A percentile compares a stretch with the other conserved stretches of the same genome.
Conservation (phyloP, 169 alveolate species). For the Cryptosporidium ryanae region DNA sequence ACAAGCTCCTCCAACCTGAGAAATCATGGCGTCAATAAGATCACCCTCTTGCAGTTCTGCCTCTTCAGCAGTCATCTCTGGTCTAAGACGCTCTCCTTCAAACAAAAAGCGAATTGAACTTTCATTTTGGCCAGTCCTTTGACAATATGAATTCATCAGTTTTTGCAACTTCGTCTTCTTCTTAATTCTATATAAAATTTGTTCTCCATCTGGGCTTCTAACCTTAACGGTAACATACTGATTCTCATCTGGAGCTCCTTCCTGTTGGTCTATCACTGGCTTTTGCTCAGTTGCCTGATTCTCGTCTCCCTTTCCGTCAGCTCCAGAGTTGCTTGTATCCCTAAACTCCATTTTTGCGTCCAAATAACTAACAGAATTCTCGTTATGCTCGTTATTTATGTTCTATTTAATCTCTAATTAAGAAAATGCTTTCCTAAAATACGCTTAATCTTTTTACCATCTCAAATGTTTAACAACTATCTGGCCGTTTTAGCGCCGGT, state of each 20-base stretch:
- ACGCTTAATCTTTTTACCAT: neutral
- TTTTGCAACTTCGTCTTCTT: constrained; percentile 94
- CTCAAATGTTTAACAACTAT: neutral
- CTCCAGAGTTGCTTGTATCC: constrained; percentile 9
- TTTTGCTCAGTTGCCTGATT: constrained; percentile 44
- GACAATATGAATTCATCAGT: constrained; percentile 97
- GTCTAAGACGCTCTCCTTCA: constrained; percentile 97
- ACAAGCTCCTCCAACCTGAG: constrained; percentile 94
- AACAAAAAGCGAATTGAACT: constrained; percentile 94
- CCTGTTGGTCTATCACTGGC: constrained; percentile 57
- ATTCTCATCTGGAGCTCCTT: constrained; percentile 64
- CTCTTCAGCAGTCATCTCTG: constrained; percentile 94
- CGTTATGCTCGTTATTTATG: neutral
- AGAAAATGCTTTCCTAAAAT: too few relatives aligned
- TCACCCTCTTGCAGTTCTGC: constrained; percentile 96
- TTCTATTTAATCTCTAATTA: too few relatives aligned
- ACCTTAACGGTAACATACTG: constrained; percentile 75
- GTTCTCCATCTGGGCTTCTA: constrained; percentile 93
- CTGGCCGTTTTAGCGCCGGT: neutral
- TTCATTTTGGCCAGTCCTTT: constrained; percentile 92
- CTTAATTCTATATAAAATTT: constrained; percentile 95
- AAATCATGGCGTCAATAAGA: constrained; percentile 98
- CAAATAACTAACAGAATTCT: neutral
- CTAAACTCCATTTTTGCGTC: constrained; percentile 24
- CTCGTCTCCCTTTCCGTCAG: neutral